These are phyloP conservation scores for Lasiodiplodia theobromae DNA, from an alignment of 2,329 filamentous ascomycete species.

Conservation along the genomic window DNA sequence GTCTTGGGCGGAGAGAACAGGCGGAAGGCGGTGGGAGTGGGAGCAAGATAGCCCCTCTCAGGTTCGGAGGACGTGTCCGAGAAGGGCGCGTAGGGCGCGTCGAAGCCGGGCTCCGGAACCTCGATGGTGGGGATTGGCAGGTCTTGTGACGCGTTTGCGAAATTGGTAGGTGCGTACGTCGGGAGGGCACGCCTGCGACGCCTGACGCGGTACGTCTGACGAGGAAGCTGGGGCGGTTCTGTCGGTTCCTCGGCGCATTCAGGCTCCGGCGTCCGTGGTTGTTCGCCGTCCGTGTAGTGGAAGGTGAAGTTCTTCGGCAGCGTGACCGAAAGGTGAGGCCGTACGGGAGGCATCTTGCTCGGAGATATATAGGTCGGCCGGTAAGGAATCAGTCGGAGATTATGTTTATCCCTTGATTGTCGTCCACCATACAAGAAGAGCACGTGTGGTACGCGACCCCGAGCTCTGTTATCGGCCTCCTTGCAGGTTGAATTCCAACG, in stretches of 20 bases:
- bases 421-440: conserved; percentile 21
- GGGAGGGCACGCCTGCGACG: conserved; percentile 50
- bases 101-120: conserved; percentile 49
- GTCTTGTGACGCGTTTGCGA: conserved; percentile 37
- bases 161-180: conserved; percentile 35
- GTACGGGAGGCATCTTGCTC: conserved; percentile 48
- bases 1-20: conserved; percentile 58
- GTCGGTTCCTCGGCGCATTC: conserved; percentile 46
- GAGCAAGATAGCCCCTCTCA: conserved; percentile 52
- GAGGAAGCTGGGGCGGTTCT: conserved; percentile 53
- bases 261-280: conserved; percentile 56
- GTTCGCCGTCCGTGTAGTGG: conserved; percentile 54
- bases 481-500: conserved; percentile 29
- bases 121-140: conserved; percentile 59
- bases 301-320: conserved; percentile 60
- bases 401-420: conserved; percentile 29
- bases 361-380: conserved; percentile 21
- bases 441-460: conserved; percentile 24
- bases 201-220: conserved; percentile 57
- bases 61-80: conserved; percentile 39
- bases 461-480: conserved; percentile 17
- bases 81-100: conserved; percentile 27
- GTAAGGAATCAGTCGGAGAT: conserved; percentile 29
- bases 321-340: conserved; percentile 57
- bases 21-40: conserved; percentile 45